Base-by-base conservation (phyloP, 148 eudicot species). In the Fagopyrum tataricum region DNA sequence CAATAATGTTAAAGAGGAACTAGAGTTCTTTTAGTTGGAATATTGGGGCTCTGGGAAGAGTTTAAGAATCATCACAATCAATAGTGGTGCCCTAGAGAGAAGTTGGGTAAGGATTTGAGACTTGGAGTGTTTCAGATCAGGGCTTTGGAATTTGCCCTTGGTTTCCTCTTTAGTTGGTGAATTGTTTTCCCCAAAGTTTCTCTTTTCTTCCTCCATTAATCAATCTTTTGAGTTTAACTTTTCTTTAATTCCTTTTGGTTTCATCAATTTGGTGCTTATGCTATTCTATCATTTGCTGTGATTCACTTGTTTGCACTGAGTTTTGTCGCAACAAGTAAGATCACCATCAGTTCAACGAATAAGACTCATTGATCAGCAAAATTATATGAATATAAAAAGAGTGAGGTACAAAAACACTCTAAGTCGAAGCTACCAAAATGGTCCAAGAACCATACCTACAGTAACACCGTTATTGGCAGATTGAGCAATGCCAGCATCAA, bases 401-500 rank as follows among this genome's bases (percentile, higher is more conserved):
- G 37, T 31, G 37, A 31, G 2, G 37, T 2, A 31, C 14, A 37
- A 7, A 11, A 17, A 44, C 0, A 73, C 12, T 4, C 13, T 21
- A 20, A 62, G 70, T 40, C 41, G 44, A 21, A 31, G 42, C 6
- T 44, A 15, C 14, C 64, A 40, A 31, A 31, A 73, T 21, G 13
- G 24, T 26, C 67, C 39, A 46, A 42, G 58, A 15, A 71, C 15
- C 82, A 20, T 83, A 96, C 99, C 99, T 78, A 90, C 84, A 67
- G 81, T 53, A 49, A 84, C 72, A 61, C 94, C 96, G 31, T 85
- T 85, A 39, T 85, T 79, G 59, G 89, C 78, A 62, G 92, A 84
- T 76, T 92, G 94, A 75, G 66, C 76, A 74, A 96, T 89, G 73
- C 89, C 94, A 79, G 90, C 83, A 75, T 92, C 92, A 72, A 90